Evolutionary conservation across 1,139 yeast species (phyloP).

Genomic region (Debaryomycetaceae sp.): DNA sequence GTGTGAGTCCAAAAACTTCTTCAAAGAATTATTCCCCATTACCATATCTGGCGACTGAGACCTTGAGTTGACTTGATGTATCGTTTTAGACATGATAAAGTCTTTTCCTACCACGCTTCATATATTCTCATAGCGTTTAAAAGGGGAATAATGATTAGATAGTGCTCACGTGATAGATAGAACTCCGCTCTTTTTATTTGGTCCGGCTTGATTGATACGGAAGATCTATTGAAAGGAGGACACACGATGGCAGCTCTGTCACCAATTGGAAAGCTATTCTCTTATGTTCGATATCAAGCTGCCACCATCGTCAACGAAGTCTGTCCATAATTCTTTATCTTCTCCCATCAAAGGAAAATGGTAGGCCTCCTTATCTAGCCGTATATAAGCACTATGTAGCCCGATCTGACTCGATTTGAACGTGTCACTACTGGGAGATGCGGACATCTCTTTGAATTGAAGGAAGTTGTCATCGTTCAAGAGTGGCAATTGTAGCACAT

Average conservation of each 20-base stretch:
- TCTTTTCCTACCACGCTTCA: not conserved
- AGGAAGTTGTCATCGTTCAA: constrained; percentile 23
- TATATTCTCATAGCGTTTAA: not conserved
- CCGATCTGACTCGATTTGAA: constrained; percentile 22
- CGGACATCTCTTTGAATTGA: constrained; percentile 11
- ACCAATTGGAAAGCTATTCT: constrained; percentile 1
- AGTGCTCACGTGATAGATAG: not conserved
- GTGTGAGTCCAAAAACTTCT: constrained; percentile 31
- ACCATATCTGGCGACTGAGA: constrained; percentile 1
- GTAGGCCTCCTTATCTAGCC: constrained; percentile 10
- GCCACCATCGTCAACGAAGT: constrained; percentile 9
- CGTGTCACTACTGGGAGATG: constrained; percentile 11
- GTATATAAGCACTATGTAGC: constrained; percentile 18
- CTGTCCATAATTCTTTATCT: constrained; percentile 20
- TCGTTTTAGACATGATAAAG: constrained; percentile 1
- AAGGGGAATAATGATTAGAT: not conserved
- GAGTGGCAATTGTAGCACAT: constrained; percentile 16
- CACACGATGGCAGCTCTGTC: too few relatives aligned
- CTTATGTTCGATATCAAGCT: constrained; percentile 1
- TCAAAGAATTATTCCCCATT: constrained; percentile 4
- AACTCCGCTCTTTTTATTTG: not conserved
- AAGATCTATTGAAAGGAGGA: too few relatives aligned
- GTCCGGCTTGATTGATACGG: too few relatives aligned
- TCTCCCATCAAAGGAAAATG: constrained; percentile 10
- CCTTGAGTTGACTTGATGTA: not conserved